A percentile compares a stretch with the other conserved stretches of the same genome.
These are phyloP conservation scores for Daldinia sp. DNA, from an alignment of 2,329 filamentous ascomycete genomes.

Conservation along the genomic window DNA sequence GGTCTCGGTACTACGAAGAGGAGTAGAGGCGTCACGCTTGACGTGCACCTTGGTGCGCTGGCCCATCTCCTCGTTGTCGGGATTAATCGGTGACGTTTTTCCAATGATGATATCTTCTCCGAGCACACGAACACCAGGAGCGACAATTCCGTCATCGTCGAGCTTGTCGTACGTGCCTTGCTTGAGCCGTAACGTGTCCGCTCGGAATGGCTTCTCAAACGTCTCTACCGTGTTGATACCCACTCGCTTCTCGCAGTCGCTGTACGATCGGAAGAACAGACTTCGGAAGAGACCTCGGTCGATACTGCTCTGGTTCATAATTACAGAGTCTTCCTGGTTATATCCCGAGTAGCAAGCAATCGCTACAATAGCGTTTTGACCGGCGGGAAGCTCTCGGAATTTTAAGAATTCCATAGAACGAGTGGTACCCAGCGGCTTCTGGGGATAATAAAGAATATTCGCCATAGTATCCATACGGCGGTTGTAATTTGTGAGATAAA, in stretches of 20 bases:
- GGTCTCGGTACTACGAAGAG: slow-evolving; percentile 93
- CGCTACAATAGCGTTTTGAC: slow-evolving; percentile 97
- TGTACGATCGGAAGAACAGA: slow-evolving; percentile 97
- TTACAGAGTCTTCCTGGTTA: slow-evolving; percentile 99
- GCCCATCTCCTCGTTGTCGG: slow-evolving; percentile 92
- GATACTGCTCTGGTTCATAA: slow-evolving; percentile 99
- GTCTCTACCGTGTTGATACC: slow-evolving; percentile 92
- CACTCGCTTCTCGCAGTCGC: slow-evolving; percentile 95
- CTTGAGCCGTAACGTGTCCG: slow-evolving; percentile 91
- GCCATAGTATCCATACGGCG: slow-evolving; percentile 99
- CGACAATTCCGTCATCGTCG: slow-evolving; percentile 94
- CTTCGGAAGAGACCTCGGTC: slow-evolving; percentile 97
- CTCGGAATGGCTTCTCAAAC: slow-evolving; percentile 94
- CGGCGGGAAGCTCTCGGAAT: slow-evolving; percentile 95
- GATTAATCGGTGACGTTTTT: slow-evolving; percentile 94
- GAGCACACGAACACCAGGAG: slow-evolving; percentile 92
- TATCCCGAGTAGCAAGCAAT: slow-evolving; percentile 98
- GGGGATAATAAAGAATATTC: slow-evolving; percentile 98
- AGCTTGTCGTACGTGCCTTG: slow-evolving; percentile 97
- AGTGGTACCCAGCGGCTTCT: slow-evolving; percentile 96
- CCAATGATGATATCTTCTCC: slow-evolving; percentile 99
- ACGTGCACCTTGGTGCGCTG: slow-evolving; percentile 90
- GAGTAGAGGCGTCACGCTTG: slow-evolving; percentile 95
- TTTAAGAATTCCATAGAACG: slow-evolving; percentile 99
- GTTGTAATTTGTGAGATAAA: slow-evolving; percentile 97